A percentile compares a stretch with the other conserved stretches of the same genome.
phyloP scores from a whole-genome alignment of 2,329 filamentous ascomycete genomes.

The Epichloe brachyelytri region DNA sequence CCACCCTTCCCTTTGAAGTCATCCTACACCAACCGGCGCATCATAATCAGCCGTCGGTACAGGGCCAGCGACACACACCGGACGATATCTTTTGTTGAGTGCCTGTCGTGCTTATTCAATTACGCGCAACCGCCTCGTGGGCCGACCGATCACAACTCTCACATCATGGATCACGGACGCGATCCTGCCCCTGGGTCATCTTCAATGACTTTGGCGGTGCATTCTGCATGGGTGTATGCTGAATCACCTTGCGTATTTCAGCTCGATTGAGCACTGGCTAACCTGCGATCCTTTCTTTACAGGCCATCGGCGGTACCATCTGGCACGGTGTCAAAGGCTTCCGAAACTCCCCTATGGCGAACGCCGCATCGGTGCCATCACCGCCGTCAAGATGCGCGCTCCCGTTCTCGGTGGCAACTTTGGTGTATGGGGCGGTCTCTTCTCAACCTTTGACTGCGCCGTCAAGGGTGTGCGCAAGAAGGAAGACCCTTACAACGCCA shows the following conservation, averaged over 20 bases:
- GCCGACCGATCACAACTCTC: not conserved
- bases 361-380: slow-evolving; percentile 87
- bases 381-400: slow-evolving; percentile 92
- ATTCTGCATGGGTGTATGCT: slow-evolving; percentile 83
- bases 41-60: not conserved
- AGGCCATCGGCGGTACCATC: slow-evolving; percentile 69
- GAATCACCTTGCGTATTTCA: not conserved
- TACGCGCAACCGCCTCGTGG: not conserved
- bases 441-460: slow-evolving; percentile 91
- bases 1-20: not conserved
- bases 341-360: slow-evolving; percentile 82
- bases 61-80: not conserved
- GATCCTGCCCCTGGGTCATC: slow-evolving; percentile 94
- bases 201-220: slow-evolving; percentile 96
- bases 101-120: not conserved
- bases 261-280: not conserved
- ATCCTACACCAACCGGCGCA: slow-evolving; percentile 1
- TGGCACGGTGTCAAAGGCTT: slow-evolving; percentile 98
- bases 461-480: slow-evolving; percentile 91
- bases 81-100: not conserved
- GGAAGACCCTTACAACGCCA: slow-evolving; percentile 97
- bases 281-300: not conserved
- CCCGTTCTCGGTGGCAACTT: slow-evolving; percentile 97
- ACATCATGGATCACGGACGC: slow-evolving; percentile 78
- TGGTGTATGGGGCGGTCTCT: slow-evolving; percentile 92